phyloP scores from a whole-genome alignment of 1,284 basidiomycete genomes.

The Cutaneotrichosporon sp. region DNA sequence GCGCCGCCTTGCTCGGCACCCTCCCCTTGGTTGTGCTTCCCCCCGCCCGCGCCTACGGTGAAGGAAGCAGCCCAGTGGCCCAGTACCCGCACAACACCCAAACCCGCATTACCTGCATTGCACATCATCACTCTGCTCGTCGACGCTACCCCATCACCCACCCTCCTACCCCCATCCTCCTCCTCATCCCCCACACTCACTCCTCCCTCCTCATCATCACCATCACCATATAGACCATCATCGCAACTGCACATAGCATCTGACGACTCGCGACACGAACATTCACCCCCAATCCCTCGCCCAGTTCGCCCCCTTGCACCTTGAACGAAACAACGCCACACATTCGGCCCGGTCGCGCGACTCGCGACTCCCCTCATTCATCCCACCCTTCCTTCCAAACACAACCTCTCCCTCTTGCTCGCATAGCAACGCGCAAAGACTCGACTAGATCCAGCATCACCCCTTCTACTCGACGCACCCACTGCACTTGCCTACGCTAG shows the following conservation, averaged over 20 bases:
- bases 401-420: neutral
- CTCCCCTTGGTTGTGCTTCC: too few relatives aligned
- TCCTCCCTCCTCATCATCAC: neutral
- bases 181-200: neutral
- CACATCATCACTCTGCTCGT: neutral
- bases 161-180: neutral
- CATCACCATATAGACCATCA: neutral
- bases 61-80: too few relatives aligned
- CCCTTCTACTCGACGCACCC: neutral
- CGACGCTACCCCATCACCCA: neutral
- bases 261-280: neutral
- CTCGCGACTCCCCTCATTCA: neutral
- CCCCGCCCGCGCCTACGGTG: too few relatives aligned
- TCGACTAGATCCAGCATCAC: neutral
- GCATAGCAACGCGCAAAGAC: neutral
- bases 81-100: neutral
- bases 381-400: neutral
- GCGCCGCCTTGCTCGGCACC: too few relatives aligned
- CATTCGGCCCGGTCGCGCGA: conserved; percentile 7
- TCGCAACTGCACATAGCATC: neutral
- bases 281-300: too few relatives aligned
- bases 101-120: too few relatives aligned
- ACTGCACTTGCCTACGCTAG: neutral
- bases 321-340: neutral
- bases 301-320: neutral